Evolutionary conservation across 139 green algal species (phyloP).

Genomic region (Chlorella sp.): DNA sequence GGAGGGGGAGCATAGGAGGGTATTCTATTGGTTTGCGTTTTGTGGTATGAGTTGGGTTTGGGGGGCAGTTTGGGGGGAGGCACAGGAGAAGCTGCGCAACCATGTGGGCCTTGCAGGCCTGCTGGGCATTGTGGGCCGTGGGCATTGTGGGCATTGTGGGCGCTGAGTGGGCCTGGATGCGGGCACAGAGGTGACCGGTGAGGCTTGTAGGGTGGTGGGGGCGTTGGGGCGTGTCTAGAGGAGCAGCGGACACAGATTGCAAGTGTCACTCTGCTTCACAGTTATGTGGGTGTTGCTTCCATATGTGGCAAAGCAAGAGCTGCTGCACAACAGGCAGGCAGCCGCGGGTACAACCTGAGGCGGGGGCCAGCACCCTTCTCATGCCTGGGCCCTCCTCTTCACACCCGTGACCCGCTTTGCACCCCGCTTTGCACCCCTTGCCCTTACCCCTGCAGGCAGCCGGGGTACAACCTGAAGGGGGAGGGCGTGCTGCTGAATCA

Average conservation of each 20-base stretch:
- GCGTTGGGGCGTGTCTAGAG: too few relatives aligned
- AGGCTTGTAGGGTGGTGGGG: neutral
- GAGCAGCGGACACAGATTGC: too few relatives aligned
- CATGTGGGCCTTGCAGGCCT: slow-evolving; percentile 96
- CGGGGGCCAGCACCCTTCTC: neutral
- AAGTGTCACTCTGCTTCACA: too few relatives aligned
- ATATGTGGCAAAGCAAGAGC: slow-evolving; percentile 59
- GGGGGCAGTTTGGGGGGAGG: neutral
- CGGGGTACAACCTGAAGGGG: slow-evolving; percentile 95
- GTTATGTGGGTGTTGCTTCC: neutral
- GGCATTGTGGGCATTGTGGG: too few relatives aligned
- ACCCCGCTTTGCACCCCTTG: neutral
- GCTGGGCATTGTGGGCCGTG: slow-evolving; percentile 78
- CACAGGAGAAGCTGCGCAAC: slow-evolving; percentile 84
- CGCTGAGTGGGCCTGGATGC: slow-evolving; percentile 80
- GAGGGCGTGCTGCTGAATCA: slow-evolving; percentile 98
- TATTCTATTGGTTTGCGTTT: too few relatives aligned
- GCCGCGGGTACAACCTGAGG: too few relatives aligned
- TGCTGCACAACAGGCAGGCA: too few relatives aligned
- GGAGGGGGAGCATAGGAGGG: too few relatives aligned
- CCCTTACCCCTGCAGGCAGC: slow-evolving; percentile 63
- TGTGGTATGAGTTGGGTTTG: too few relatives aligned
- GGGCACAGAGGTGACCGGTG: slow-evolving; percentile 69
- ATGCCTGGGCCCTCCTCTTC: neutral
- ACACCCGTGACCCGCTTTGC: too few relatives aligned